phyloP scores from a whole-genome alignment of 2,329 filamentous ascomycete genomes.

The Diaporthe citriasiana region DNA sequence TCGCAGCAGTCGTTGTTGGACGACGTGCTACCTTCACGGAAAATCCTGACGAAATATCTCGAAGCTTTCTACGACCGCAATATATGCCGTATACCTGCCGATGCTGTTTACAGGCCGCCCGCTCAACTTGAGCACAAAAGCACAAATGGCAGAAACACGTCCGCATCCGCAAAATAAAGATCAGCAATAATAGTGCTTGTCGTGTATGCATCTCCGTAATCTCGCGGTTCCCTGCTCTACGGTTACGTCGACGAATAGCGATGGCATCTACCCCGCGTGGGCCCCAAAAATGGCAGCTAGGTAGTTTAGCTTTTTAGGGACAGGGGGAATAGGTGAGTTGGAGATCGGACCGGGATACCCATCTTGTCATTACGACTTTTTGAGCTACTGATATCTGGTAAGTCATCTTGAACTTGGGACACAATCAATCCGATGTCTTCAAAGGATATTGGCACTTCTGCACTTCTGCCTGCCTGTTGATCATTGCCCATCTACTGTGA shows the following conservation, averaged over 20 bases:
- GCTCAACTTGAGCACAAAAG: not conserved
- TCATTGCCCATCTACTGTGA: not conserved
- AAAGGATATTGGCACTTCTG: too few species aligned
- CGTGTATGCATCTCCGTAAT: conserved; percentile 6
- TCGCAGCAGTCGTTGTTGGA: not conserved
- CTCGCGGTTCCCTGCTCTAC: not conserved
- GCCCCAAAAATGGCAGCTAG: conserved; percentile 36
- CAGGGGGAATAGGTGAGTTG: conserved; percentile 1
- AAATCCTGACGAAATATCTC: not conserved
- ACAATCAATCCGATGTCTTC: too few species aligned
- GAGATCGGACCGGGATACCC: conserved; percentile 32
- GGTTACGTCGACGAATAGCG: conserved; percentile 26
- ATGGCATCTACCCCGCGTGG: conserved; percentile 32
- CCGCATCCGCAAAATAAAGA: not conserved
- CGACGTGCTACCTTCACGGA: not conserved
- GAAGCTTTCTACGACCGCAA: not conserved
- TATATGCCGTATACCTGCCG: not conserved
- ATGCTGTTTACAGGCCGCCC: too few species aligned
- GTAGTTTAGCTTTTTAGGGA: conserved; percentile 6
- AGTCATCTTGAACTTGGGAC: not conserved
- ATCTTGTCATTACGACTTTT: not conserved
- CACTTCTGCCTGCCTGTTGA: not conserved
- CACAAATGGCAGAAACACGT: not conserved
- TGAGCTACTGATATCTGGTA: not conserved
- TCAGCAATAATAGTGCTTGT: not conserved